Evolutionary conservation across 768 basidiomycete genomes (phyloP).

Genomic region (Crepidotus variabilis): DNA sequence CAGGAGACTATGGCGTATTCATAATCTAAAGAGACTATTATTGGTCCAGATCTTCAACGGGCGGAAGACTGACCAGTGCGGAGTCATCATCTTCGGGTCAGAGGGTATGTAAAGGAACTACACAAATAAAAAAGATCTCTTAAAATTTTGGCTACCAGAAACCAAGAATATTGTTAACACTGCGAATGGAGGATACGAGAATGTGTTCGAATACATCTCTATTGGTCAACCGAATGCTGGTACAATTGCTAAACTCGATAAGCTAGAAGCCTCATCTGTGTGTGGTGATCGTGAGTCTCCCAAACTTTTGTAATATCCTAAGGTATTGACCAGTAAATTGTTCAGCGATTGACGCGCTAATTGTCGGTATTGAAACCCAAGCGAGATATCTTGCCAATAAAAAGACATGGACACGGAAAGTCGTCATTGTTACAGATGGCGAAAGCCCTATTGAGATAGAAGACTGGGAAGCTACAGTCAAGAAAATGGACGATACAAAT

Average conservation of each 20-base stretch:
- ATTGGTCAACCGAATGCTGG: constrained; percentile 62
- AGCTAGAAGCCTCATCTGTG: constrained; percentile 50
- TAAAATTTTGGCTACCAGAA: constrained; percentile 30
- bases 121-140: not conserved
- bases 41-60: constrained; percentile 75
- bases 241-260: constrained; percentile 65
- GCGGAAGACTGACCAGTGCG: constrained; percentile 91
- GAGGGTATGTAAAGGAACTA: constrained; percentile 43
- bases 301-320: not conserved
- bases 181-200: constrained; percentile 66
- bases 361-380: constrained; percentile 84
- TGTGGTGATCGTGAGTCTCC: constrained; percentile 60
- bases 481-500: constrained; percentile 57
- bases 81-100: constrained; percentile 85
- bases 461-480: constrained; percentile 67
- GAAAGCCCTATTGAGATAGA: constrained; percentile 69
- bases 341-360: constrained; percentile 79
- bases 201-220: constrained; percentile 66
- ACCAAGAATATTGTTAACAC: constrained; percentile 64
- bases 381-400: constrained; percentile 62
- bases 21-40: not conserved
- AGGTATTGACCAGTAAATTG: not conserved
- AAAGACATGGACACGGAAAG: constrained; percentile 81
- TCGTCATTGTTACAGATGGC: constrained; percentile 84
- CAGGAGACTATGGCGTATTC: not conserved